A percentile compares a stretch with the other conserved stretches of the same genome.
Evolutionary conservation across 805 yeast species (phyloP).

Genomic region (Suhomyces vadensis): DNA sequence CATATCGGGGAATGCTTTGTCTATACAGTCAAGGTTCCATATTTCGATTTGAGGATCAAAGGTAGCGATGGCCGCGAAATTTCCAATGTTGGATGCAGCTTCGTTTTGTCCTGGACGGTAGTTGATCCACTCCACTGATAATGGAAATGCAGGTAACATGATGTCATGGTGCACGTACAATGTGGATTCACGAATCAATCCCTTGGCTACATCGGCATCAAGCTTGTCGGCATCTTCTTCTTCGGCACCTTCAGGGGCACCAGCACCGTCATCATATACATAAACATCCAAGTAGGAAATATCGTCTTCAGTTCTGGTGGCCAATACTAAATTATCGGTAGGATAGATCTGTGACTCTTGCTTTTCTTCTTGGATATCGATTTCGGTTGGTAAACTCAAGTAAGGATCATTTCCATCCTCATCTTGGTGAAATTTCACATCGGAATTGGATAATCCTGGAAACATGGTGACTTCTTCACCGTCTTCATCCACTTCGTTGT

Average conservation of each 20-base stretch:
- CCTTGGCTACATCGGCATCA: conserved; percentile 75
- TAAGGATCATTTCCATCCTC: conserved; percentile 58
- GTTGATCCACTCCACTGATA: conserved; percentile 94
- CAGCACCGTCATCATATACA: conserved; percentile 92
- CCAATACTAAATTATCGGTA: conserved; percentile 84
- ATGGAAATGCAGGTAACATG: conserved; percentile 95
- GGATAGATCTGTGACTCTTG: conserved; percentile 84
- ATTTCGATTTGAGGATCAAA: conserved; percentile 97
- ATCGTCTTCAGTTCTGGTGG: conserved; percentile 96
- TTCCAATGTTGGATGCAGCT: conserved; percentile 56
- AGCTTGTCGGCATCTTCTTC: conserved; percentile 67
- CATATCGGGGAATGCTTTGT: conserved; percentile 91
- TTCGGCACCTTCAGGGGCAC: conserved; percentile 66
- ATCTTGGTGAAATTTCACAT: conserved; percentile 53
- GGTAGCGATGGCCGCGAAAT: conserved; percentile 95
- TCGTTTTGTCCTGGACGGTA: conserved; percentile 57
- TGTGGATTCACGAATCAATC: conserved; percentile 68
- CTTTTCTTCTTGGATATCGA: conserved; percentile 73
- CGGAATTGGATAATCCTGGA: conserved; percentile 62
- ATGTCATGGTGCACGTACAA: conserved; percentile 94
- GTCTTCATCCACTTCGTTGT: conserved; percentile 59
- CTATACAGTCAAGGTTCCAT: conserved; percentile 92
- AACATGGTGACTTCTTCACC: conserved; percentile 66
- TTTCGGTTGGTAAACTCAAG: conserved; percentile 60
- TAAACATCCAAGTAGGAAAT: conserved; percentile 89